A percentile compares a stretch with the other conserved stretches of the same genome.
These are phyloP conservation scores for Syzygium malaccense DNA, from an alignment of 441 rosid species.

Conservation along the genomic window DNA sequence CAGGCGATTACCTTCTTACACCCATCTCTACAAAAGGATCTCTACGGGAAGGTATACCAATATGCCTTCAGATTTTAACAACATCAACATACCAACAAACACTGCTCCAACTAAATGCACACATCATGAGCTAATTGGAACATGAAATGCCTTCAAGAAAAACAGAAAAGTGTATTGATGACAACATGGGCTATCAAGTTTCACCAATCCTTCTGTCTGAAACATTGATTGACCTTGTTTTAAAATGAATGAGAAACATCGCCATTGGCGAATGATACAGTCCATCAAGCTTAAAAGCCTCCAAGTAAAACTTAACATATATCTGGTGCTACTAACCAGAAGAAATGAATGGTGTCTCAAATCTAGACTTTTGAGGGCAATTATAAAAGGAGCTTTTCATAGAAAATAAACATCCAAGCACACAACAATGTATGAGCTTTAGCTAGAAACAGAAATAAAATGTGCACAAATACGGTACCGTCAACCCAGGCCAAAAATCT, in stretches of 20 bases:
- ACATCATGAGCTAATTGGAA: neutral
- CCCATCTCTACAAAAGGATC: neutral
- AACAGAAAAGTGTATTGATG: neutral
- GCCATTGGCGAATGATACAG: rapidly evolving
- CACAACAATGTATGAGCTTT: neutral
- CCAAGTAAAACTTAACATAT: neutral
- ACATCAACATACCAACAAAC: neutral
- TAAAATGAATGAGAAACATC: neutral
- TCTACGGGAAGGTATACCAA: neutral
- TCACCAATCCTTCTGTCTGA: neutral
- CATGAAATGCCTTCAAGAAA: neutral
- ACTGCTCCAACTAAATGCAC: neutral
- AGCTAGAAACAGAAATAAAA: neutral
- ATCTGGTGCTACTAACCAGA: neutral
- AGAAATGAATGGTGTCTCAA: neutral
- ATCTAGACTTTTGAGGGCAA: neutral
- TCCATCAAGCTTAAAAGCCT: neutral
- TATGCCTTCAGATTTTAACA: neutral
- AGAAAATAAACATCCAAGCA: neutral
- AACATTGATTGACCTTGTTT: neutral
- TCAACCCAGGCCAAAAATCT: neutral
- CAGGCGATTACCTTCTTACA: neutral
- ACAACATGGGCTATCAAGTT: neutral
- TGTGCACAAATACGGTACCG: neutral
- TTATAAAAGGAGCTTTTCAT: neutral